Conservation (phyloP, 2,329 filamentous ascomycete species). For the Neonectria magnoliae region DNA sequence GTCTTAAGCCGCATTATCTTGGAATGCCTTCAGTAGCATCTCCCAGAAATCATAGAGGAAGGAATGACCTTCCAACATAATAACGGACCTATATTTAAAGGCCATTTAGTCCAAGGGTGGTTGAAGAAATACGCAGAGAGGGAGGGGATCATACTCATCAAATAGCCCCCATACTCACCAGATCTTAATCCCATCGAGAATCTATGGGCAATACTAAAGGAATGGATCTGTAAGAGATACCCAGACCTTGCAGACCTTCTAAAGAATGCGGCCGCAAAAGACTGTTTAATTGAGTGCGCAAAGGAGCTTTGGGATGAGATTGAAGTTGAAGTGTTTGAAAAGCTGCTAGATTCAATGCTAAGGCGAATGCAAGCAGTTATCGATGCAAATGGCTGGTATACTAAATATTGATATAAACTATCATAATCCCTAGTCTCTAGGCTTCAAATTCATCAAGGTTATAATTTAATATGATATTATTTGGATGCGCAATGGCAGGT, state of each 20-base stretch:
- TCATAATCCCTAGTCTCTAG: too few species aligned
- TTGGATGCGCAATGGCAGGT: too few species aligned
- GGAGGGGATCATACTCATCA: neutral
- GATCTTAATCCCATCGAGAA: conserved; percentile 21
- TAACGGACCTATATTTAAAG: neutral
- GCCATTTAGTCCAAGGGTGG: neutral
- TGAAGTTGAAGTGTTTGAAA: too few species aligned
- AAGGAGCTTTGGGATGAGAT: too few species aligned
- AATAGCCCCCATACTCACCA: conserved; percentile 19
- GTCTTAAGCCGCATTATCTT: neutral
- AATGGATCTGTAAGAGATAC: too few species aligned
- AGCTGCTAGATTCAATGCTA: too few species aligned
- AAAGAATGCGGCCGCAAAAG: neutral
- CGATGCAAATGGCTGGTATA: too few species aligned
- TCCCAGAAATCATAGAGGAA: neutral
- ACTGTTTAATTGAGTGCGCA: neutral
- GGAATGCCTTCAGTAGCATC: neutral
- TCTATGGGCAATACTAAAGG: neutral
- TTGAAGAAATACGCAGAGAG: neutral
- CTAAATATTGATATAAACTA: too few species aligned
- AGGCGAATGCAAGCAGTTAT: too few species aligned
- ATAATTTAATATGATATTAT: too few species aligned
- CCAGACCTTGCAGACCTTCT: neutral
- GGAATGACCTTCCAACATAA: neutral
- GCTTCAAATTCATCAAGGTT: too few species aligned